Evolutionary conservation across 176 grass and related monocot genomes (phyloP).

Genomic region (Tillandsia leiboldiana): DNA sequence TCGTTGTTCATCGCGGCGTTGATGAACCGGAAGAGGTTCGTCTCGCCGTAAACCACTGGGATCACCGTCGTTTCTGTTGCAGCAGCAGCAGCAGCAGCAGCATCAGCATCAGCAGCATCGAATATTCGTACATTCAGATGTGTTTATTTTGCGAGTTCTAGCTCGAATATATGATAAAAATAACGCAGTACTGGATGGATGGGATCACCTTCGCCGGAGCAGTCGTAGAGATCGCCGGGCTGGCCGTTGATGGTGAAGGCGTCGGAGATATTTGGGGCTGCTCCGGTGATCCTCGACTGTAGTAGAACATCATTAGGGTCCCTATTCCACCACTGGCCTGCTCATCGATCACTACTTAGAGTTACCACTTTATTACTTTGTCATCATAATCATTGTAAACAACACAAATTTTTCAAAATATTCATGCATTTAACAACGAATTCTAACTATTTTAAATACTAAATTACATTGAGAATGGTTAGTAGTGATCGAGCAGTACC

Average conservation of each 20-base stretch:
- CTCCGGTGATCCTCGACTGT: slow-evolving; percentile 1
- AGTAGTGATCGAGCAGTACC: slow-evolving; percentile 3
- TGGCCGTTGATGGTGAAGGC: slow-evolving; percentile 28
- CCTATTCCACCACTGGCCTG: slow-evolving; percentile 30
- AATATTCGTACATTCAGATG: not conserved
- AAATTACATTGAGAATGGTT: not conserved
- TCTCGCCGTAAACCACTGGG: slow-evolving; percentile 10
- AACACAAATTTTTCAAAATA: not conserved
- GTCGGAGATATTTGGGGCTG: slow-evolving; percentile 13
- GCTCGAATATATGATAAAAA: not conserved
- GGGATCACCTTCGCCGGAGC: slow-evolving; percentile 13
- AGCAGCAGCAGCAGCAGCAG: not conserved
- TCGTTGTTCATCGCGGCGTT: slow-evolving; percentile 19
- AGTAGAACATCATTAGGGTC: slow-evolving; percentile 13
- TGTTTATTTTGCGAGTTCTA: not conserved
- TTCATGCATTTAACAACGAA: not conserved
- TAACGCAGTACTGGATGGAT: not conserved
- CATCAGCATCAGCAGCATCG: not conserved
- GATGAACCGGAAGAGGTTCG: slow-evolving; percentile 17
- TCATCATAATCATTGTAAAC: not conserved
- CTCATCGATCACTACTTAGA: not conserved
- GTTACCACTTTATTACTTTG: not conserved
- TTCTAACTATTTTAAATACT: not conserved
- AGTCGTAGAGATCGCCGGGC: slow-evolving; percentile 18
- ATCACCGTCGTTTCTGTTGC: slow-evolving; percentile 12